phyloP scores from a whole-genome alignment of 148 eudicot species.

The Nepenthes gracilis region DNA sequence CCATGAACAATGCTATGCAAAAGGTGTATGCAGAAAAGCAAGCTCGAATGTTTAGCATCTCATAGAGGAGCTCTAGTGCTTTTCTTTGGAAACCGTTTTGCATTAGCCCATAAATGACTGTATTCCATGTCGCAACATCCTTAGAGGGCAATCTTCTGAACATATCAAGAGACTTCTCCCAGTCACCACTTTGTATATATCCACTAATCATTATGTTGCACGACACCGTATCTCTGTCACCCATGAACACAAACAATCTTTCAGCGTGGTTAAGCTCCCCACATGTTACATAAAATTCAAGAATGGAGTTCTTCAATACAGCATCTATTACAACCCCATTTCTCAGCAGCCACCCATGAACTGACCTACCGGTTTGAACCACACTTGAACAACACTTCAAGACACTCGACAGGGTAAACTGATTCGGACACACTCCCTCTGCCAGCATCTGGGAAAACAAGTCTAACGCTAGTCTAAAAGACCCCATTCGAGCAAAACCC shows the following conservation, averaged over 20 bases:
- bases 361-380: constrained; percentile 37
- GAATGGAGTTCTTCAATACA: constrained; percentile 53
- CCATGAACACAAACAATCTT: constrained; percentile 32
- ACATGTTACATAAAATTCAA: constrained; percentile 57
- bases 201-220: constrained; percentile 76
- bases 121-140: constrained; percentile 69
- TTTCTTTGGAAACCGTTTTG: constrained; percentile 32
- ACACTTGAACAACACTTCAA: constrained; percentile 57
- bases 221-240: constrained; percentile 31
- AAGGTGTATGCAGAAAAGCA: constrained; percentile 34
- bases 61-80: constrained; percentile 46
- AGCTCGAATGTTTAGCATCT: constrained; percentile 38
- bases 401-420: constrained; percentile 62
- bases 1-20: constrained; percentile 51
- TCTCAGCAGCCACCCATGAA: constrained; percentile 58
- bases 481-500: constrained; percentile 38
- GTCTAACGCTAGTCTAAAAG: constrained; percentile 27
- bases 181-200: constrained; percentile 28
- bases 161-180: constrained; percentile 37
- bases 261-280: constrained; percentile 33
- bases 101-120: constrained; percentile 55
- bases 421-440: constrained; percentile 49
- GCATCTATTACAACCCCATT: constrained; percentile 40
- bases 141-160: constrained; percentile 43
- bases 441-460: constrained; percentile 36